phyloP scores from a whole-genome alignment of 176 grass and related monocot species.

The Cenchrus purpureus region DNA sequence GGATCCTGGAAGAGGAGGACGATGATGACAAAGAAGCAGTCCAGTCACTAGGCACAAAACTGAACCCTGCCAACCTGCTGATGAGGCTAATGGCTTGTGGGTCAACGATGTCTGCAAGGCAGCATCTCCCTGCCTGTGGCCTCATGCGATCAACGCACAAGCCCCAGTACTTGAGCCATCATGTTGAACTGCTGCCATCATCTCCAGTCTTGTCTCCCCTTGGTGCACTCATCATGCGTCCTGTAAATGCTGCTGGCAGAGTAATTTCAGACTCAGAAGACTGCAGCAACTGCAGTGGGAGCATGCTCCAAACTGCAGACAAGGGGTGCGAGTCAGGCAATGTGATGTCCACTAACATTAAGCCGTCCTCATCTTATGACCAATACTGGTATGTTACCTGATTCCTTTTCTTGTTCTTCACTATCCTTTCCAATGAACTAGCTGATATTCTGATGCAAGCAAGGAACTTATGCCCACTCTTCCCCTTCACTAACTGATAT shows the following conservation, averaged over 20 bases:
- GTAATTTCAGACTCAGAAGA: constrained; percentile 41
- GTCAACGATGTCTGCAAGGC: constrained; percentile 48
- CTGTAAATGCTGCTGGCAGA: constrained; percentile 12
- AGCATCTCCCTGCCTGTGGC: constrained; percentile 54
- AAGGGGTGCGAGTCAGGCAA: constrained; percentile 35
- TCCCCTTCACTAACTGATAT: not conserved
- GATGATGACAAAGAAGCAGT: constrained; percentile 23
- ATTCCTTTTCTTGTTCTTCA: not conserved
- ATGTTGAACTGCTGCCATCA: constrained; percentile 50
- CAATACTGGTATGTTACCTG: constrained; percentile 44
- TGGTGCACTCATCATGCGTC: constrained; percentile 26
- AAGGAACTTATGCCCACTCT: not conserved
- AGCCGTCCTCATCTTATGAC: constrained; percentile 38
- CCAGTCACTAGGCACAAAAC: constrained; percentile 42
- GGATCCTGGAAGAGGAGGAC: constrained; percentile 43
- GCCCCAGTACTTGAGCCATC: constrained; percentile 41
- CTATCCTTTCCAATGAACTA: not conserved
- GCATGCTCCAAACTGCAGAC: constrained; percentile 28
- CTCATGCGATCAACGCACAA: constrained; percentile 46
- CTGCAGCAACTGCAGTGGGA: constrained; percentile 31
- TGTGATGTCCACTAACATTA: not conserved
- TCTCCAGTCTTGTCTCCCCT: constrained; percentile 61
- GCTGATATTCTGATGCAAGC: not conserved
- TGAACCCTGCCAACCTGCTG: constrained; percentile 79
- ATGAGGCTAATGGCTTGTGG: constrained; percentile 72